These are phyloP conservation scores for Lentinus tigrinus DNA, from an alignment of 768 basidiomycete species.

Conservation along the genomic window DNA sequence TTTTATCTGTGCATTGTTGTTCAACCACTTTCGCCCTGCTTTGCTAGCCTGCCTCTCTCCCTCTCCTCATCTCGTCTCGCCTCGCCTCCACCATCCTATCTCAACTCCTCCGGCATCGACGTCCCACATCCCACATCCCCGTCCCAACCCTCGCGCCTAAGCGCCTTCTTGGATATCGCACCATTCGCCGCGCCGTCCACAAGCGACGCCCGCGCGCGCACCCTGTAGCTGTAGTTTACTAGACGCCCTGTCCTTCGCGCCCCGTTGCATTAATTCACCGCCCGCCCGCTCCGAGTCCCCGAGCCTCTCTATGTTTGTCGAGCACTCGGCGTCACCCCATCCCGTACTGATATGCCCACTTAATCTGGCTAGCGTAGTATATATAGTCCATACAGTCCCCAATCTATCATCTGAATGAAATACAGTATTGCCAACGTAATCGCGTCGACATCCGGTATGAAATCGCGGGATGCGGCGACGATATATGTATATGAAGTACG, in stretches of 20 bases:
- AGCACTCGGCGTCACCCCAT: neutral
- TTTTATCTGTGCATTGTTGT: no score
- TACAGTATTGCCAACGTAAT: no score
- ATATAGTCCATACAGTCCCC: no score
- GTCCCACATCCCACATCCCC: neutral
- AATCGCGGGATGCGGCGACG: no score
- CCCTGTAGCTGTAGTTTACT: constrained; percentile 17
- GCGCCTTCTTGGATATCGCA: neutral
- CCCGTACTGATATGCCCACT: neutral
- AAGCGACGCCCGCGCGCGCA: neutral
- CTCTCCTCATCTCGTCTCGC: neutral
- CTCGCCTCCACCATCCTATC: neutral
- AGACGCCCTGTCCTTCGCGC: neutral
- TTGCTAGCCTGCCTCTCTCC: constrained; percentile 1
- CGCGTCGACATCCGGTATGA: no score
- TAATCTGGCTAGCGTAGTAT: no score
- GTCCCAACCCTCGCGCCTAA: neutral
- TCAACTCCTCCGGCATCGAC: neutral
- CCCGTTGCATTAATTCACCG: neutral
- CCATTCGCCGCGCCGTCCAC: neutral
- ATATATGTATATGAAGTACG: no score
- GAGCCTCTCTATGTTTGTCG: no score
- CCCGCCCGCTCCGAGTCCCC: neutral
- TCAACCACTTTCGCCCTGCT: neutral
- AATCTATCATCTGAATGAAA: no score